Percentiles rank a stretch among this genome's conserved stretches.
phyloP scores from a whole-genome alignment of 495 filamentous ascomycete genomes.

The Opeltia flavorubescens region DNA sequence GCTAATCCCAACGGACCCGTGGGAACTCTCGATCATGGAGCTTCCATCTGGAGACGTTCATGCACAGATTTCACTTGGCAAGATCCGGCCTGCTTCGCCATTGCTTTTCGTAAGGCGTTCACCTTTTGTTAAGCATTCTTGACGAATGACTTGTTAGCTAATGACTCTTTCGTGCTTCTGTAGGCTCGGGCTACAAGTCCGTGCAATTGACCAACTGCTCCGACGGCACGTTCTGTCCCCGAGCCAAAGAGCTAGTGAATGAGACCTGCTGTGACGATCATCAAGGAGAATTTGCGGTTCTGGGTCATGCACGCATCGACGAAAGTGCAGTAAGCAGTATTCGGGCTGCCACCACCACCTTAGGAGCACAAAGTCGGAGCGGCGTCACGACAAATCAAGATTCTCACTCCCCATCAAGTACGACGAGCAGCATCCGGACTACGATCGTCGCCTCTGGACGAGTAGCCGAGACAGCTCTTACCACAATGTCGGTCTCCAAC shows the following conservation, averaged over 20 bases:
- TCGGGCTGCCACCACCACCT: conserved; percentile 1
- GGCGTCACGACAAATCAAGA: too few species aligned
- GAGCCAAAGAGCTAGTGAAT: conserved; percentile 1
- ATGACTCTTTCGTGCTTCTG: not conserved
- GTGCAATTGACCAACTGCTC: conserved; percentile 5
- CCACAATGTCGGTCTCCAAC: too few species aligned
- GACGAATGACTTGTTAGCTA: not conserved
- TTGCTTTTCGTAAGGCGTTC: conserved; percentile 3
- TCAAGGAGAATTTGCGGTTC: conserved; percentile 5
- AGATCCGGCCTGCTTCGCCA: conserved; percentile 7
- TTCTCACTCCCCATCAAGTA: too few species aligned
- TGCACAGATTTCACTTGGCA: conserved; percentile 10
- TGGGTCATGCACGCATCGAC: conserved; percentile 4
- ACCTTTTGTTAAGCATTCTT: not conserved
- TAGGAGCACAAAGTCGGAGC: too few species aligned
- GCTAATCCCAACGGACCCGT: not conserved
- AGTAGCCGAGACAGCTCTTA: too few species aligned
- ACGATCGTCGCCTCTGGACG: too few species aligned
- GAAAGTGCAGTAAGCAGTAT: conserved; percentile 9
- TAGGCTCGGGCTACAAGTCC: not conserved
- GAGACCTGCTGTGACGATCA: conserved; percentile 7
- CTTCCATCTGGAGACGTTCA: conserved; percentile 9
- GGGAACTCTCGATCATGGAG: conserved; percentile 3
- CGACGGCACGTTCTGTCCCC: conserved; percentile 5
- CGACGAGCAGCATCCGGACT: too few species aligned